Conservation (phyloP, 805 yeast genomes). For the Wickerhamomyces canadensis region DNA sequence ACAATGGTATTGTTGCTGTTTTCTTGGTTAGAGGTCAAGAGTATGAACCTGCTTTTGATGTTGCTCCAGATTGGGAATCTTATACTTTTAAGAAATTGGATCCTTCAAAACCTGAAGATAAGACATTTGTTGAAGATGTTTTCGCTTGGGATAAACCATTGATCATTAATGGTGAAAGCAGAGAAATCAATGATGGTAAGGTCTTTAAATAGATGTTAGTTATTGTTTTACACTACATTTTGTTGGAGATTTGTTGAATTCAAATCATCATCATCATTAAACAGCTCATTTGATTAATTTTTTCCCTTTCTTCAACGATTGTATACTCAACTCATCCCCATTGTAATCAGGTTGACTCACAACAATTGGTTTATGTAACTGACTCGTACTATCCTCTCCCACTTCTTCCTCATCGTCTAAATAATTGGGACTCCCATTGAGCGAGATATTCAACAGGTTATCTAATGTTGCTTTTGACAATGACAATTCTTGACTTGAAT, state of each 20-base stretch:
- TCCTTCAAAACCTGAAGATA: conserved; percentile 67
- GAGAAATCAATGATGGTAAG: conserved; percentile 95
- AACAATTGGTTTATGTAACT: too few species aligned
- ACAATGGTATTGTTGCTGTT: conserved; percentile 95
- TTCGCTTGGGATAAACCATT: conserved; percentile 99
- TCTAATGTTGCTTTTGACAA: conserved; percentile 21
- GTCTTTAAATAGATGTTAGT: conserved; percentile 96
- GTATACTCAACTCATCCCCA: conserved; percentile 11
- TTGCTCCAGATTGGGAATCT: conserved; percentile 99
- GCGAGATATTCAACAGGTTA: conserved; percentile 20
- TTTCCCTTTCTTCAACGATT: conserved; percentile 13
- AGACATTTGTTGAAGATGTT: conserved; percentile 78
- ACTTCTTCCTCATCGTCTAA: conserved; percentile 13
- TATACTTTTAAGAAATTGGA: conserved; percentile 81
- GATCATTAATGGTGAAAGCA: conserved; percentile 66
- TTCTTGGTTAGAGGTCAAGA: conserved; percentile 96
- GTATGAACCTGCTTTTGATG: conserved; percentile 84
- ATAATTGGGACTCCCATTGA: conserved; percentile 16
- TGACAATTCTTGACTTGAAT: too few species aligned
- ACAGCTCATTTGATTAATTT: conserved; percentile 3
- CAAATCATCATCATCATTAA: too few species aligned
- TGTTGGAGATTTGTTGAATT: too few species aligned
- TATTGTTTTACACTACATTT: too few species aligned
- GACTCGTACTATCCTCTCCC: too few species aligned
- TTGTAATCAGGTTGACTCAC: too few species aligned